Evolutionary conservation across 2,329 filamentous ascomycete species (phyloP), one percentile per base, ranked within the genome.

Genomic region (Stagonosporopsis chrysanthemi): DNA sequence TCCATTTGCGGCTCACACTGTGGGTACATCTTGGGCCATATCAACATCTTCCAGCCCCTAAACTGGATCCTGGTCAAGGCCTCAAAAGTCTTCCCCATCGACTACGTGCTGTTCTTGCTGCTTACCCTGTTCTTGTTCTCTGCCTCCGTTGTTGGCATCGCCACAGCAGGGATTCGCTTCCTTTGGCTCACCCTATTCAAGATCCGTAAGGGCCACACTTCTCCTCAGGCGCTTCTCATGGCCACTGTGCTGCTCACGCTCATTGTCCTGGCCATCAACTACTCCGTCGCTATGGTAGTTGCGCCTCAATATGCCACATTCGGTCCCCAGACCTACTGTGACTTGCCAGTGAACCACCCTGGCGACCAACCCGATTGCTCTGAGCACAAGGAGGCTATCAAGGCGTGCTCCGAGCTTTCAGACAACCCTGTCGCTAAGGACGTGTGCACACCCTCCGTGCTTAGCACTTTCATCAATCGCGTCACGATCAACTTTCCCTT

Each of bases 301-400:
- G 95, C 92, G 6, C 95, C 95, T 1, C 93, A 98, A 72, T 99
- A 99, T 74, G 87, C 94, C 43, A 96, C 90, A 52, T 99, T 92
- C 73, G 95, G 95, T 46, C 92, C 93, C 0, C 95, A 99, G 76
- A 97, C 90, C 0, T 97, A 93, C 80, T 99, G 95, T 78, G 88
- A 92, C 68, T 87, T 89, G 62, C 82, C 87, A 31, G 84, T 88
- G 2, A 80, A 80, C 35, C 80, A 85, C 55, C 83, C 85, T 0
- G 87, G 86, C 54, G 83, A 84, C 61, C 86, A 88, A 66, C 90
- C 91, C 6, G 88, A 96, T 75, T 99, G 95, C 79, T 83, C 83
- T 6, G 77, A 88, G 47, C 84, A 90, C 69, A 84, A 83, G 12
- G 86, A 90, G 53, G 84, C 92, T 58, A 86, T 99, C 66, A 87